These are phyloP conservation scores for Pleurotus eryngii DNA, from an alignment of 768 basidiomycete species.

Conservation along the genomic window DNA sequence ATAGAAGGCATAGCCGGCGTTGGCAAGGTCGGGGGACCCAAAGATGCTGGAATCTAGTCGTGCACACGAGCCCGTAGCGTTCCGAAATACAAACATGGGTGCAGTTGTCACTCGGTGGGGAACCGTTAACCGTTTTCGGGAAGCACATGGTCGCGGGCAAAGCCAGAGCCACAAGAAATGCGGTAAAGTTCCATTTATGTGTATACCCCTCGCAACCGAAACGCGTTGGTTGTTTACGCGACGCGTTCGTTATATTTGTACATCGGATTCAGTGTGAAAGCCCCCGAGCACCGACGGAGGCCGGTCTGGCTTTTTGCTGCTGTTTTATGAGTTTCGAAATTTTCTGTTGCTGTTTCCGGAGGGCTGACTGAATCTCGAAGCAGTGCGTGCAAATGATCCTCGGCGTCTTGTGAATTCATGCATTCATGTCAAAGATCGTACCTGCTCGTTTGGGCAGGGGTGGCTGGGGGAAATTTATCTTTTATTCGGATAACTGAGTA, in stretches of 20 bases:
- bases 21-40: constrained; percentile 29
- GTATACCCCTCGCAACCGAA: constrained; percentile 6
- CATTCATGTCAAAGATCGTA: background rate
- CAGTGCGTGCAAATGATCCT: background rate
- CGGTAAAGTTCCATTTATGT: constrained; percentile 7
- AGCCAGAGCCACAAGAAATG: background rate
- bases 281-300: constrained; percentile 8
- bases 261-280: constrained; percentile 2
- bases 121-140: constrained; percentile 19
- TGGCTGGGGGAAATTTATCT: constrained; percentile 4
- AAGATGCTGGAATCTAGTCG: constrained; percentile 40
- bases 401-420: background rate
- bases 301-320: background rate
- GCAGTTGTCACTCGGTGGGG: constrained; percentile 5
- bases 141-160: constrained; percentile 22
- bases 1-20: constrained; percentile 63
- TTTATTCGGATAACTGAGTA: background rate
- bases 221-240: constrained; percentile 32
- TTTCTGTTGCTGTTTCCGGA: background rate
- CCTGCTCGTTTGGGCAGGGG: constrained; percentile 2
- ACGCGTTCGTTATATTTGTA: constrained; percentile 47
- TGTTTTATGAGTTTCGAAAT: background rate
- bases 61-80: constrained; percentile 7
- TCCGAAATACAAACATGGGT: constrained; percentile 7
- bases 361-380: background rate